Percentiles rank a stretch among this genome's conserved stretches.
phyloP scores from a whole-genome alignment of 331 rosid genomes.

The Phaseolus coccineus region DNA sequence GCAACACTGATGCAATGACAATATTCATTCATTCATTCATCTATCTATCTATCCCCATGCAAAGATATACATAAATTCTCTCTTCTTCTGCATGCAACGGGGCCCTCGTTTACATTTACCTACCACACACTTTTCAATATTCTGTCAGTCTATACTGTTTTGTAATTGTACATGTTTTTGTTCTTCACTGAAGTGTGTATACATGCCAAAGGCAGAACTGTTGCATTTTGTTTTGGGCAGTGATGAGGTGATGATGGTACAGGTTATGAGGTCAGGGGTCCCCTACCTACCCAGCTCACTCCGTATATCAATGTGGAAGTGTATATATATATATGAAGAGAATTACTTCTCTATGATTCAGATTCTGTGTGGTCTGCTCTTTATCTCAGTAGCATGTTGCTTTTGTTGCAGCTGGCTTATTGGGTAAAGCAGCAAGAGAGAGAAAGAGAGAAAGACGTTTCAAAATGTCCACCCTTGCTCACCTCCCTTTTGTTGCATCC shows the following conservation, averaged over 20 bases:
- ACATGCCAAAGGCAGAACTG: not conserved
- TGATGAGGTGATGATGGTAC: conserved; percentile 37
- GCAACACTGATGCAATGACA: conserved; percentile 50
- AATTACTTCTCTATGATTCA: not conserved
- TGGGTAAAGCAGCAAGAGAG: conserved; percentile 32
- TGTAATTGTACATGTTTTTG: not conserved
- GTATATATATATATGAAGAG: not conserved
- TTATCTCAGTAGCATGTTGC: conserved; percentile 64
- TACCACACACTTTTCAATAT: not conserved
- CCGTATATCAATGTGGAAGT: too few relatives aligned
- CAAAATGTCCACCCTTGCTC: not conserved
- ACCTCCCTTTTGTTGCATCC: not conserved
- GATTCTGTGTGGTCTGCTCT: conserved; percentile 44
- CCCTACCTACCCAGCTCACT: not conserved
- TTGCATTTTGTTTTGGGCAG: not conserved
- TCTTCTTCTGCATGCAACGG: conserved; percentile 20
- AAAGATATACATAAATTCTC: not conserved
- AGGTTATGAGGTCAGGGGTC: not conserved
- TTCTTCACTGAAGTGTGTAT: not conserved
- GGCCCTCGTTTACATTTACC: not conserved
- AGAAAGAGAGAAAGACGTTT: conserved; percentile 10
- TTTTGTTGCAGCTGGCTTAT: conserved; percentile 52
- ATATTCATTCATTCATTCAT: not conserved
- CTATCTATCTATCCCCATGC: conserved; percentile 5
- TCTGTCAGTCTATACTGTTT: not conserved